Conservation (phyloP, 1,284 basidiomycete genomes). For the Neonothopanus nambi region DNA sequence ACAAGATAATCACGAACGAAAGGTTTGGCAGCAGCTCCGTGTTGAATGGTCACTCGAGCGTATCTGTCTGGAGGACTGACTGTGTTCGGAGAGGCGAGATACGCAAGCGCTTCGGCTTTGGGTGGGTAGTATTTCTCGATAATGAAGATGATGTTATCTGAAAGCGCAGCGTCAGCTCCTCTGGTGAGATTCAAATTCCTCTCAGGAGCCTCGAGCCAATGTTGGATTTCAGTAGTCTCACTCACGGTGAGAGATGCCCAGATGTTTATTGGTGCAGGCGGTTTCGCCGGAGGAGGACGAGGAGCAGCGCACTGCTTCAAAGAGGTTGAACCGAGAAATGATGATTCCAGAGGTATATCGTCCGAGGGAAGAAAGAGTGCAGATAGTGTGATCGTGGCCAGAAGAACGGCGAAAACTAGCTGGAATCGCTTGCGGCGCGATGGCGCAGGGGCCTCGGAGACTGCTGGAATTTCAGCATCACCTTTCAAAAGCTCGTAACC, state of each 20-base stretch:
- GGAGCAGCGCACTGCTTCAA: conserved; percentile 33
- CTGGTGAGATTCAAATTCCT: conserved; percentile 50
- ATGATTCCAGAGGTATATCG: neutral
- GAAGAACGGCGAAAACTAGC: neutral
- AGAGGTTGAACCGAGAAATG: neutral
- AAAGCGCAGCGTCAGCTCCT: conserved; percentile 28
- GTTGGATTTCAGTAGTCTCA: conserved; percentile 44
- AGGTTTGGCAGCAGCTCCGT: conserved; percentile 44
- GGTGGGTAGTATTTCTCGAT: conserved; percentile 52
- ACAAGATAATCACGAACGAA: conserved; percentile 54
- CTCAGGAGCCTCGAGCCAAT: conserved; percentile 47
- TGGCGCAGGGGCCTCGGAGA: no score
- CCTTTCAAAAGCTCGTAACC: no score
- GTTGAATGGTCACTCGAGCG: conserved; percentile 53
- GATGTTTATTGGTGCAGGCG: conserved; percentile 45
- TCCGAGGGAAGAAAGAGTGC: neutral
- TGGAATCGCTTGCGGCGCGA: neutral
- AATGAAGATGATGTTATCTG: conserved; percentile 50
- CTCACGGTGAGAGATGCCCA: conserved; percentile 47
- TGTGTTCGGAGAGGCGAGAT: conserved; percentile 37
- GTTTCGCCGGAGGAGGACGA: conserved; percentile 32
- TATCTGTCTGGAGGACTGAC: conserved; percentile 33
- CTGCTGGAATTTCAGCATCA: no score
- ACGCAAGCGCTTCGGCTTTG: conserved; percentile 50
- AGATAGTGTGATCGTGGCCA: neutral